Conservation (phyloP, 2,329 filamentous ascomycete genomes). For the Fusarium subglutinans region DNA sequence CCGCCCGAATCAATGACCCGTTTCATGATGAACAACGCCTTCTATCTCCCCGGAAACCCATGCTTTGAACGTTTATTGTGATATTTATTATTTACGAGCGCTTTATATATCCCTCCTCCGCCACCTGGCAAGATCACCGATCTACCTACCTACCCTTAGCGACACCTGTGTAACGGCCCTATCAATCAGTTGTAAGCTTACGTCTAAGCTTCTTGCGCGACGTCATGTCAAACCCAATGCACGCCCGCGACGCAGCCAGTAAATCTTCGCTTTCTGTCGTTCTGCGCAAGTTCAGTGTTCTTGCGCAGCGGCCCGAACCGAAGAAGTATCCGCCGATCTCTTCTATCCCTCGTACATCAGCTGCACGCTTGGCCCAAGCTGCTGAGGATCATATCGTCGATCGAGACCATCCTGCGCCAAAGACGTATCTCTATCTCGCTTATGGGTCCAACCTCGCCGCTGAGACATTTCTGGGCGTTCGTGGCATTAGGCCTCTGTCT, state of each 20-base stretch:
- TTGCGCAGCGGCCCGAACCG: conserved; percentile 29
- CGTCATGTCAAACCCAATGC: conserved; percentile 26
- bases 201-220: not conserved
- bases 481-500: conserved; percentile 83
- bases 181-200: conserved; percentile 19
- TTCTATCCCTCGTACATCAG: conserved; percentile 47
- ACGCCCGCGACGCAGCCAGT: conserved; percentile 2
- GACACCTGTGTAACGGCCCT: not conserved
- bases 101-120: not conserved
- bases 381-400: conserved; percentile 38
- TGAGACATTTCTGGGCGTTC: conserved; percentile 79
- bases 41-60: not conserved
- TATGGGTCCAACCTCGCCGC: conserved; percentile 91
- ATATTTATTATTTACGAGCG: not conserved
- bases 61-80: not conserved
- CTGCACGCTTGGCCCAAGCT: conserved; percentile 44
- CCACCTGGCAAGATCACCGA: not conserved
- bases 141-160: not conserved
- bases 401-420: conserved; percentile 33
- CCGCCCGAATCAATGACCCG: conserved; percentile 13
- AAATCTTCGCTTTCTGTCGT: conserved; percentile 25
- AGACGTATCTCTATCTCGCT: conserved; percentile 80
- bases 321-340: conserved; percentile 43
- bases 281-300: conserved; percentile 39
- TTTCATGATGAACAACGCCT: not conserved